Evolutionary conservation across 371 early-diverging fungal genomes (phyloP), one percentile per base, ranked within the genome.

Genomic region (Haplosporangium sp.): DNA sequence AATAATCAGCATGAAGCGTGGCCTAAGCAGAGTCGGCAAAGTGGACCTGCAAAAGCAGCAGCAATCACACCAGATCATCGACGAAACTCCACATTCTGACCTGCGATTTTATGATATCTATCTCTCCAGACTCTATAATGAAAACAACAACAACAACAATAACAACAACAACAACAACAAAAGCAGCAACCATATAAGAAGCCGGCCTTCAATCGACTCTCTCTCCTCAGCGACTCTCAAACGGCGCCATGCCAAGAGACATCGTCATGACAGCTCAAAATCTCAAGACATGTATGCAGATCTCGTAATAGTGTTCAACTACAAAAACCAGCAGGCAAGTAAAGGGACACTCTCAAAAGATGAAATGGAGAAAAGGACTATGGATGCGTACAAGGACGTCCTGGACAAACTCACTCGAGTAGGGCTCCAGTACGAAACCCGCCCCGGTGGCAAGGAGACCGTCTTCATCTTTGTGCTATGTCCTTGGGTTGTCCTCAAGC

Each of bases 261-360:
- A 59, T 9, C 29, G 29, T 8, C 13, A 42, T 18, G 37, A 45
- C 55, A 38, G 43, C 5, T 14, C 59, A 67, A 45, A 68, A 64
- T 54, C 83, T 74, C 41, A 73, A 59, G 45, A 64, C 81, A 6
- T 62, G 1, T 73, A 73, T 23, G 73, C 73, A 0, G 73, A 73
- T 42, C 56, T 66, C 1, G 63, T 73, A 29, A 61, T 73, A 8
- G 67, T 62, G 18, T 73, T 73, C 59, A 73, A 62, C 42, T 73
- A 62, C 57, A 56, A 41, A 16, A 43, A 51, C 13, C n/a, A 13
- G 37, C 38, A 13, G 13, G 18, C 21, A 47, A 59, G 37, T 7
- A 40, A 55, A 11, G 62, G 81, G 3, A 43, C 84, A 6, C 40
- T 47, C 7, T 16, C 20, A 7, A 65, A 66, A 18, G 11, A 23